A percentile compares a stretch with the other conserved stretches of the same genome.
phyloP scores from a whole-genome alignment of 2,329 filamentous ascomycete species.

The Alternaria dauci region DNA sequence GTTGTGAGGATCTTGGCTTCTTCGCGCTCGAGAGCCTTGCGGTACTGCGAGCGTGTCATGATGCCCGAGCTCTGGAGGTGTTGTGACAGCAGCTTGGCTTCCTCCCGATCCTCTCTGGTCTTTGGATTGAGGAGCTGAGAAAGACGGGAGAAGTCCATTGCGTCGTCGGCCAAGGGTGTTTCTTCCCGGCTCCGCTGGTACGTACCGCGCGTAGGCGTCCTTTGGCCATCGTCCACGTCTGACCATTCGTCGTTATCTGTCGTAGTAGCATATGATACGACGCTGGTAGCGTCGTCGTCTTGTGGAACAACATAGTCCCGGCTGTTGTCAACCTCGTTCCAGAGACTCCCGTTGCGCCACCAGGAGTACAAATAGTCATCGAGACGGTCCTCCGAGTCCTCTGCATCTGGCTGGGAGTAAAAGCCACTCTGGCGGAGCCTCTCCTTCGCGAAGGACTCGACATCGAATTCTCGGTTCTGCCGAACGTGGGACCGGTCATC shows the following conservation, averaged over 20 bases:
- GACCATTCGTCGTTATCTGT: constrained; percentile 53
- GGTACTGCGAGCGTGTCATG: constrained; percentile 83
- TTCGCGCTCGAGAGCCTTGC: constrained; percentile 71
- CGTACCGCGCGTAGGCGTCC: constrained; percentile 77
- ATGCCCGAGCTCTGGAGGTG: constrained; percentile 76
- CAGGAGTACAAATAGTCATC: constrained; percentile 81
- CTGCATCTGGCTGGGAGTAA: constrained; percentile 34
- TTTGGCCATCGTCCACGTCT: constrained; percentile 59
- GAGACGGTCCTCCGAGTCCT: constrained; percentile 68
- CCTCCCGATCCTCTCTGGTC: constrained; percentile 77
- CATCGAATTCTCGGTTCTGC: constrained; percentile 65
- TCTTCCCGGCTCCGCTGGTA: constrained; percentile 60
- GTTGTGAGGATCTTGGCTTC: constrained; percentile 71
- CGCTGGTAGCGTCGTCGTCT: constrained; percentile 81
- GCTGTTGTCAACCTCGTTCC: constrained; percentile 82
- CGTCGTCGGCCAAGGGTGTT: constrained; percentile 60
- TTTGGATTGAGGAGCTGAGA: constrained; percentile 83
- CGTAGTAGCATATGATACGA: constrained; percentile 72
- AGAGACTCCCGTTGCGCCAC: constrained; percentile 85
- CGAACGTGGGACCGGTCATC: constrained; percentile 36
- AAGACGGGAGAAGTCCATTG: constrained; percentile 71
- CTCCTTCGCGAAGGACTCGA: constrained; percentile 79
- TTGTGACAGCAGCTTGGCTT: constrained; percentile 81
- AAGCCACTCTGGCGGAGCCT: constrained; percentile 57
- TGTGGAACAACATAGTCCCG: constrained; percentile 74